These are phyloP conservation scores for Purpureocillium lavendulum DNA, from an alignment of 2,329 filamentous ascomycete species.

Conservation along the genomic window DNA sequence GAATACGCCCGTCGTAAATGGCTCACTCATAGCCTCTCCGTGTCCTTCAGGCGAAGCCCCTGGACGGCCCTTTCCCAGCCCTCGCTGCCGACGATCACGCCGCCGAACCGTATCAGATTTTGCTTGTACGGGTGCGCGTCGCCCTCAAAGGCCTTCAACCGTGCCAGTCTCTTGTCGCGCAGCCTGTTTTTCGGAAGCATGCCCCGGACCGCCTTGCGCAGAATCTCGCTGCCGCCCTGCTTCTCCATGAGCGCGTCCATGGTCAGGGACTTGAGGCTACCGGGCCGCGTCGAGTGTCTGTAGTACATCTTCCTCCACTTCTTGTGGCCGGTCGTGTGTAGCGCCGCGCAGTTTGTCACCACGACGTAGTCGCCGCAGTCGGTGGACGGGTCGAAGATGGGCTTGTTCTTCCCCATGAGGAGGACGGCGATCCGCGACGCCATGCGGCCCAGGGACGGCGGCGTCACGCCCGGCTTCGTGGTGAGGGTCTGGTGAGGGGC, in stretches of 20 bases:
- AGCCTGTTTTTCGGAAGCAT: slow-evolving; percentile 98
- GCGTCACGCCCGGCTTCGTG: slow-evolving; percentile 47
- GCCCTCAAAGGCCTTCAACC: slow-evolving; percentile 96
- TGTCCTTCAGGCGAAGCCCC: slow-evolving; percentile 40
- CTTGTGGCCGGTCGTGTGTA: slow-evolving; percentile 88
- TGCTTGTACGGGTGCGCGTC: slow-evolving; percentile 81
- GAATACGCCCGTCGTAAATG: background rate
- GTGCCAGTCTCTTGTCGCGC: slow-evolving; percentile 75
- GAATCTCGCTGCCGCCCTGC: slow-evolving; percentile 84
- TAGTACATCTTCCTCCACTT: slow-evolving; percentile 93
- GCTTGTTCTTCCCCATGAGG: slow-evolving; percentile 99
- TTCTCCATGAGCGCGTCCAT: slow-evolving; percentile 95
- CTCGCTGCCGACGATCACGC: slow-evolving; percentile 42
- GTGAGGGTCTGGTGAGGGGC: slow-evolving; percentile 54
- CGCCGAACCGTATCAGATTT: slow-evolving; percentile 71
- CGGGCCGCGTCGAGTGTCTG: slow-evolving; percentile 84
- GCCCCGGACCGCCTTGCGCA: slow-evolving; percentile 85
- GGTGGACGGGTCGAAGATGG: slow-evolving; percentile 91
- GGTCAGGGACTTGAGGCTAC: slow-evolving; percentile 76
- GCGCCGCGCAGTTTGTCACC: slow-evolving; percentile 76
- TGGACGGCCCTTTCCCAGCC: slow-evolving; percentile 46
- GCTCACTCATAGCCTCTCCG: slow-evolving; percentile 37
- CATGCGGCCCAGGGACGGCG: slow-evolving; percentile 80
- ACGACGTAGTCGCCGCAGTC: slow-evolving; percentile 99
- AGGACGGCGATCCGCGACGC: slow-evolving; percentile 79